Base-by-base conservation (phyloP, 805 yeast genomes). In the Lachancea nothofagi region DNA sequence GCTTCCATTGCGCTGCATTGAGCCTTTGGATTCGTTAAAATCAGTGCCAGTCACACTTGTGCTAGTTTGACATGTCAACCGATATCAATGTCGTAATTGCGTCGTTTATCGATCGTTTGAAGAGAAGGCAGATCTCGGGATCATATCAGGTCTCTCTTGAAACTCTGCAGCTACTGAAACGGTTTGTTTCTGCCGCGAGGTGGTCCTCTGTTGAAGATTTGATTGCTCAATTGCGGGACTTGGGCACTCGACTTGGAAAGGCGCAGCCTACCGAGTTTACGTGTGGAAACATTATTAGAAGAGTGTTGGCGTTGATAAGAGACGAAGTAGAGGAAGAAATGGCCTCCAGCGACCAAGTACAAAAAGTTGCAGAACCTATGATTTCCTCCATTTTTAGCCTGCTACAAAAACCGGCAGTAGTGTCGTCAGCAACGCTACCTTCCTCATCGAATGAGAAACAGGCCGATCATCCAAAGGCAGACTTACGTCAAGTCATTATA, bases 221-320 rank as follows among this genome's bases (percentile, higher is more conserved):
- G 46, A 80, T 90, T 20, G 63, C 62, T 13, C 77, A 83, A 43
- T 77, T 90, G 49, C 77, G 94, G 51, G 69, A 70, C 40, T 75
- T 89, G 14, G 98, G 97, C 7, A 67, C 67, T 28, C 65, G 73
- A 23, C 65, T 93, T 34, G 77, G 77, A 27, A 75, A 72, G 18
- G 95, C 97, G 3, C 93, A 85, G 55, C 97, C 97, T 6, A 74
- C 86, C 47, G 95, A 89, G 52, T 80, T 88, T 50, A 75, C 88
- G 2, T 77, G 89, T 40, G 97, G 97, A 7, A 93, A 93, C 59
- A 81, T 93, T 27, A 83, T 90, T 13, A 75, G 97, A 59, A 74
- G 98, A 57, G 89, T 90, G 1, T 67, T 93, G 47, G 88, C 95
- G 1, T 66, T 85, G 40, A 78, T 90, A 36, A 71, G 97, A 51